A percentile compares a stretch with the other conserved stretches of the same genome.
phyloP scores from a whole-genome alignment of 2,329 filamentous ascomycete species.

The Colletotrichum trifolii region DNA sequence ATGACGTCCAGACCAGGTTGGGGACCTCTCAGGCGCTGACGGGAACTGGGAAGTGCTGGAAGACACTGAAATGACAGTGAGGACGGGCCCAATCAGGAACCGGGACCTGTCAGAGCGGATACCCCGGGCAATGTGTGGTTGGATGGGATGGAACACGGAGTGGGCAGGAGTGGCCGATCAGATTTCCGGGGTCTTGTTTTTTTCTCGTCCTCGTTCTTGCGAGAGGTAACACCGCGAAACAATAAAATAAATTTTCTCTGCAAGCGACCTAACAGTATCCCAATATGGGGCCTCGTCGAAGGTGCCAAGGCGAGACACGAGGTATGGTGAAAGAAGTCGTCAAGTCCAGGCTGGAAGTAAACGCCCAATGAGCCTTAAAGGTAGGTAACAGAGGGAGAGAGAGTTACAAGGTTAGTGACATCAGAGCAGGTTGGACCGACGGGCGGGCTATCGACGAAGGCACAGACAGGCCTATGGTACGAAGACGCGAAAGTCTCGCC shows the following conservation, averaged over 20 bases:
- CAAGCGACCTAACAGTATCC: no score
- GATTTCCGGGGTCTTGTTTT: slow-evolving; percentile 34
- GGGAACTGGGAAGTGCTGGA: slow-evolving; percentile 34
- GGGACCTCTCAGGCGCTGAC: slow-evolving; percentile 27
- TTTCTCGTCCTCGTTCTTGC: slow-evolving; percentile 1
- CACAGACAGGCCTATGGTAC: not conserved
- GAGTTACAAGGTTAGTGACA: slow-evolving; percentile 24
- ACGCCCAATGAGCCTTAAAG: not conserved
- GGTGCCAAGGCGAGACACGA: no score
- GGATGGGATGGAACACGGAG: slow-evolving; percentile 29
- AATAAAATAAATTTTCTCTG: slow-evolving; percentile 16
- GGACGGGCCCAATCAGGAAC: slow-evolving; percentile 35
- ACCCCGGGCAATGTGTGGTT: slow-evolving; percentile 35
- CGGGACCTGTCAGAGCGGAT: slow-evolving; percentile 35
- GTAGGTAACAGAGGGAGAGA: slow-evolving; percentile 11
- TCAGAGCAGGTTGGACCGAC: slow-evolving; percentile 29
- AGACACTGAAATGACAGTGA: slow-evolving; percentile 34
- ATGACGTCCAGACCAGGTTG: slow-evolving; percentile 29
- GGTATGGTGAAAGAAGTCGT: not conserved
- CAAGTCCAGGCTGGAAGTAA: no score
- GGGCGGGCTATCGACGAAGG: slow-evolving; percentile 16
- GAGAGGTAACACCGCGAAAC: not conserved
- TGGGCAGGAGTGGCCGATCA: slow-evolving; percentile 33
- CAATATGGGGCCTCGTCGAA: no score
- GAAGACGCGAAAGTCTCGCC: slow-evolving; percentile 3